Base-by-base conservation (phyloP, 169 alveolate genomes). In the Hepatocystis sp. region DNA sequence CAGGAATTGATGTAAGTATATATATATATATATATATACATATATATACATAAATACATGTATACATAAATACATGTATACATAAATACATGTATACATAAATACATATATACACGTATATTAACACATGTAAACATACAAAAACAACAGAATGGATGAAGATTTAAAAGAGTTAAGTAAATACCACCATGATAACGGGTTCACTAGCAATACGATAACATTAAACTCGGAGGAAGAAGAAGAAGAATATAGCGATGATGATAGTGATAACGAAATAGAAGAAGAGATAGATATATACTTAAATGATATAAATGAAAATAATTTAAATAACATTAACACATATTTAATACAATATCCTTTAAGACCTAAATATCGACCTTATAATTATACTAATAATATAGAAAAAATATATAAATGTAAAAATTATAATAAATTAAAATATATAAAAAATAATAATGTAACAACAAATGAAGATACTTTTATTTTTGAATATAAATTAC, bases 301-400 rank as follows among this genome's bases (percentile, higher is more conserved):
- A n/a, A 81, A 81, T 28, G 63, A 81, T 15, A 44, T 81, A 23
- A 81, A 81, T 55, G 89, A 81, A 47, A 49, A 63, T 4, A 61
- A 64, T 42, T 19, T 81, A 42, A 81, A 81, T 42, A 47, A 52
- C n/a, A 81, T 81, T 15, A 63, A 63, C 44, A 81, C 89, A 23
- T 81, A 81, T 30, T 44, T 81, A 15, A 64, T 81, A 40, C 89
- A 81, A 34, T 81, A 81, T 44, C 89, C 89, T 0, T 55, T 81
- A 25, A 46, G 89, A 17, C 89, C 89, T n/a, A 81, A 81, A 39
- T 81, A 81, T 53, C 46, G 89, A 8, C 89, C 89, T 1, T 81
- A 81, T 19, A 60, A 81, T 36, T 81, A 46, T 39, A 81, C 89
- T 0, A 81, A 51, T 44, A 81, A 32, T 51, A 51, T 81, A 4